These are phyloP conservation scores for Blastomyces gilchristii DNA, from an alignment of 2,329 filamentous ascomycete genomes.

Conservation along the genomic window DNA sequence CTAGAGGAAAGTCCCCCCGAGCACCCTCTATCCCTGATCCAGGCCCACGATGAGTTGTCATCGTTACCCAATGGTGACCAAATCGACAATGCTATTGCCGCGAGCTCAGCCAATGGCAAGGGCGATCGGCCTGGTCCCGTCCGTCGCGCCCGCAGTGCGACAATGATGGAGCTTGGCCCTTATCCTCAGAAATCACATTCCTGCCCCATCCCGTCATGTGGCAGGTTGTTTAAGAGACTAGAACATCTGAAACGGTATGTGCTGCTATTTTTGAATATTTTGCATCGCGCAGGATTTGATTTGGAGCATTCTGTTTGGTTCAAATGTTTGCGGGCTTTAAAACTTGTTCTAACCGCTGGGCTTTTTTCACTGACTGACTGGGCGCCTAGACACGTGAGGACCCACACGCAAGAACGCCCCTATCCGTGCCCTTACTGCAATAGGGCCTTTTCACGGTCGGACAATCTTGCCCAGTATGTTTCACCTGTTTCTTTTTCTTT, in stretches of 20 bases:
- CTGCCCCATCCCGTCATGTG: conserved; percentile 97
- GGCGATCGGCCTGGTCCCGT: conserved; percentile 56
- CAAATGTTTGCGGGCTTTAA: conserved; percentile 25
- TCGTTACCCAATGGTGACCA: conserved; percentile 55
- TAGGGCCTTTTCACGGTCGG: conserved; percentile 96
- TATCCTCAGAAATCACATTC: conserved; percentile 98
- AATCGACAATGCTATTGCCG: conserved; percentile 40
- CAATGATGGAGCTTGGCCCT: conserved; percentile 89
- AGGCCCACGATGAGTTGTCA: conserved; percentile 56
- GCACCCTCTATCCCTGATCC: conserved; percentile 56
- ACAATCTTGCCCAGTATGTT: conserved; percentile 93
- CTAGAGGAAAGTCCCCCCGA: conserved; percentile 72
- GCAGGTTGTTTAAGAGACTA: conserved; percentile 94
- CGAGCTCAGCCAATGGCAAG: conserved; percentile 43
- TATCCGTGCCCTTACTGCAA: conserved; percentile 97
- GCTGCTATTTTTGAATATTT: conserved; percentile 26
- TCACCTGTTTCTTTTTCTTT: background rate
- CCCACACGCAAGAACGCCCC: conserved; percentile 97
- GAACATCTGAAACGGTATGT: conserved; percentile 98
- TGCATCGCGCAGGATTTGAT: conserved; percentile 19
- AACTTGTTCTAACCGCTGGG: conserved; percentile 39
- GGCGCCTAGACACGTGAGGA: conserved; percentile 80
- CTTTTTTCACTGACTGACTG: conserved; percentile 31
- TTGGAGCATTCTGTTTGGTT: conserved; percentile 19
- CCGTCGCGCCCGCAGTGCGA: conserved; percentile 84